phyloP scores from a whole-genome alignment of 2,329 filamentous ascomycete species.

The Alternaria sp. region DNA sequence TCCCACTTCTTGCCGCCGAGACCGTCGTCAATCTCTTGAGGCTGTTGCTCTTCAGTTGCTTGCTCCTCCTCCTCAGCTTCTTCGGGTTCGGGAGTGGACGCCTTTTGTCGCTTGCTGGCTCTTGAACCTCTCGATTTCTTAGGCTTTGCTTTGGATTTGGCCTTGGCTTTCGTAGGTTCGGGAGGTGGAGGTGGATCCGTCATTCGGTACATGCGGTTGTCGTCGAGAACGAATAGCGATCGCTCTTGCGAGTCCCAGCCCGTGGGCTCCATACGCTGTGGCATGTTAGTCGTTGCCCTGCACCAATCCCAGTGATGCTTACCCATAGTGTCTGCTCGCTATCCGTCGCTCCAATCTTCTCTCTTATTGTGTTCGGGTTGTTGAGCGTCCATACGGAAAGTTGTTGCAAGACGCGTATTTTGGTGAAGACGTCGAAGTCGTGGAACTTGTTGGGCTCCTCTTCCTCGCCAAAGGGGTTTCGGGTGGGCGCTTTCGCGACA shows the following conservation, averaged over 20 bases:
- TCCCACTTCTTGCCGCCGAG: constrained; percentile 86
- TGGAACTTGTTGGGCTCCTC: constrained; percentile 76
- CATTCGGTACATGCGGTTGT: constrained; percentile 88
- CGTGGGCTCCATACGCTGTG: constrained; percentile 73
- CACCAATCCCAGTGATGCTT: constrained; percentile 42
- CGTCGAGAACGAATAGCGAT: constrained; percentile 88
- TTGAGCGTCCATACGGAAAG: constrained; percentile 88
- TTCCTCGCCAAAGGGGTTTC: constrained; percentile 84
- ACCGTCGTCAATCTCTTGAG: constrained; percentile 61
- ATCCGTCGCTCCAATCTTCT: constrained; percentile 84
- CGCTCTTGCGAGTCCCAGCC: constrained; percentile 90
- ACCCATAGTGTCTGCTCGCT: constrained; percentile 85
- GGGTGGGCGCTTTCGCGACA: constrained; percentile 75
- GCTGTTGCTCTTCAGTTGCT: constrained; percentile 39
- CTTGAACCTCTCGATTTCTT: constrained; percentile 65
- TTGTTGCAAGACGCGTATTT: constrained; percentile 84
- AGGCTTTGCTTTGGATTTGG: constrained; percentile 58
- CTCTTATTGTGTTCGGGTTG: constrained; percentile 84
- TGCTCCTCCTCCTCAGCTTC: constrained; percentile 49
- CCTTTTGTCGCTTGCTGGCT: constrained; percentile 74
- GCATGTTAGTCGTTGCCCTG: constrained; percentile 24
- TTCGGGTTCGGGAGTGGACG: constrained; percentile 56
- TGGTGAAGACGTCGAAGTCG: constrained; percentile 82
- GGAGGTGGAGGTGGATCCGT: constrained; percentile 74
- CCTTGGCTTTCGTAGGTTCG: constrained; percentile 64